Evolutionary conservation across 495 filamentous ascomycete genomes (phyloP).

Genomic region (Melanomma pulvis-pyrius): DNA sequence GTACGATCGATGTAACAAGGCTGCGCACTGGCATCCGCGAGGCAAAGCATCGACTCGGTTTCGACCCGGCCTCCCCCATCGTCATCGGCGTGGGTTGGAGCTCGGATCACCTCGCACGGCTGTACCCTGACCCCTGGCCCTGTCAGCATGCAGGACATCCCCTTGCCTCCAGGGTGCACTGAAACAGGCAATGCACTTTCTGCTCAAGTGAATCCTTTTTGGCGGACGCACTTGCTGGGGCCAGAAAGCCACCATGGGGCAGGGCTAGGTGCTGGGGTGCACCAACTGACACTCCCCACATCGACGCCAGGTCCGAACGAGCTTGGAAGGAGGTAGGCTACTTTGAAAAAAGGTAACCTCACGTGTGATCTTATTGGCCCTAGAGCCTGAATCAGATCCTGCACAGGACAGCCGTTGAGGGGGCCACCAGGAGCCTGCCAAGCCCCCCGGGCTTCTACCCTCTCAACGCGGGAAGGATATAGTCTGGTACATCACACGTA

Average conservation of each 20-base stretch:
- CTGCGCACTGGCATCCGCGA: slow-evolving; percentile 18
- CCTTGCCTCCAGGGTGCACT: slow-evolving; percentile 26
- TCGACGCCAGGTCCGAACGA: slow-evolving; percentile 24
- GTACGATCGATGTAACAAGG: slow-evolving; percentile 23
- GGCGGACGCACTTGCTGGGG: slow-evolving; percentile 19
- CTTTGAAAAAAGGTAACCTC: slow-evolving; percentile 26
- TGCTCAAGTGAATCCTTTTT: slow-evolving; percentile 21
- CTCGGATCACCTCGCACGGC: slow-evolving; percentile 20
- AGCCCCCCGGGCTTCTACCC: slow-evolving; percentile 15
- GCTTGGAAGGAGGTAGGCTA: slow-evolving; percentile 29
- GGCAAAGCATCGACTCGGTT: slow-evolving; percentile 32
- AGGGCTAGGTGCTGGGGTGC: slow-evolving; percentile 12
- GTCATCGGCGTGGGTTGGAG: slow-evolving; percentile 24
- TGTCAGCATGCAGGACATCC: slow-evolving; percentile 33
- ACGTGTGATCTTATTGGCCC: slow-evolving; percentile 19
- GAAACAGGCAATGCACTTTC: slow-evolving; percentile 34
- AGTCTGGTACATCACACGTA: slow-evolving; percentile 31
- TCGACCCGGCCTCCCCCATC: slow-evolving; percentile 11
- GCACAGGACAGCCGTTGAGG: slow-evolving; percentile 32
- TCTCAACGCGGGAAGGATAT: slow-evolving; percentile 6
- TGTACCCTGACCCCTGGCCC: slow-evolving; percentile 28
- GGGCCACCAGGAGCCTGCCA: neutral
- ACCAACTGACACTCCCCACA: slow-evolving; percentile 8
- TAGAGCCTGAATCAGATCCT: slow-evolving; percentile 24
- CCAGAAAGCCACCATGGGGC: slow-evolving; percentile 9